Evolutionary conservation across 2,329 filamentous ascomycete genomes (phyloP).

Genomic region (Magnaporthiopsis rhizophila): DNA sequence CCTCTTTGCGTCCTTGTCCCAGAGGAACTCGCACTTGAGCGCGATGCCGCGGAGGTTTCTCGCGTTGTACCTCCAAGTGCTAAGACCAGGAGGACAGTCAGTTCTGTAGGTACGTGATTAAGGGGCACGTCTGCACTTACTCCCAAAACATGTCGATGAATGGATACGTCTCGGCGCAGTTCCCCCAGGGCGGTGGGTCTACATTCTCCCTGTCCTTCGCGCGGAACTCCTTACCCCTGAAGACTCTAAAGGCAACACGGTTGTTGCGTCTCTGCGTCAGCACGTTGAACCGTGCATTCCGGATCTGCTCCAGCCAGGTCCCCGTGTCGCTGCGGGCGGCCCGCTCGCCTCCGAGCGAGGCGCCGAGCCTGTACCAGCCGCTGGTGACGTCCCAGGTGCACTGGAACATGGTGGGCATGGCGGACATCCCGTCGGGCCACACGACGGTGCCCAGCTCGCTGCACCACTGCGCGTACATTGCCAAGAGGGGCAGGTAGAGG

Average conservation of each 20-base stretch:
- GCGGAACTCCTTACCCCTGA: neutral
- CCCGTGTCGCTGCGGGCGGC: neutral
- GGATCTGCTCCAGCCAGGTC: neutral
- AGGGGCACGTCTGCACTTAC: neutral
- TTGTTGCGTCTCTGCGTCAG: neutral
- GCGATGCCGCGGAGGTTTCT: neutral
- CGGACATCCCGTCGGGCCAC: neutral
- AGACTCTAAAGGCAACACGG: neutral
- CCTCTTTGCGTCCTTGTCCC: neutral
- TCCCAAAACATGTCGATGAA: neutral
- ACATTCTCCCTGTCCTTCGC: neutral
- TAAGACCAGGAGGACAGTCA: neutral
- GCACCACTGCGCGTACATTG: neutral
- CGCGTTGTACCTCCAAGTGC: neutral
- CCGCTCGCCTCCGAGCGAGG: neutral
- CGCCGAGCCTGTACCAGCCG: neutral
- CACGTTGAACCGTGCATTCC: neutral
- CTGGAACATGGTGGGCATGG: neutral
- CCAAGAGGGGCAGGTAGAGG: neutral
- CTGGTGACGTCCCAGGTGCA: neutral
- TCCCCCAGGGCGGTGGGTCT: neutral
- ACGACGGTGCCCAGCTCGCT: neutral
- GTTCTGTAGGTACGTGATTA: no score
- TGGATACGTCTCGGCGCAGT: constrained; percentile 1
- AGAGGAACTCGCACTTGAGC: neutral